Conservation (phyloP, 2,329 filamentous ascomycete genomes). For the Blumeria hordei region DNA sequence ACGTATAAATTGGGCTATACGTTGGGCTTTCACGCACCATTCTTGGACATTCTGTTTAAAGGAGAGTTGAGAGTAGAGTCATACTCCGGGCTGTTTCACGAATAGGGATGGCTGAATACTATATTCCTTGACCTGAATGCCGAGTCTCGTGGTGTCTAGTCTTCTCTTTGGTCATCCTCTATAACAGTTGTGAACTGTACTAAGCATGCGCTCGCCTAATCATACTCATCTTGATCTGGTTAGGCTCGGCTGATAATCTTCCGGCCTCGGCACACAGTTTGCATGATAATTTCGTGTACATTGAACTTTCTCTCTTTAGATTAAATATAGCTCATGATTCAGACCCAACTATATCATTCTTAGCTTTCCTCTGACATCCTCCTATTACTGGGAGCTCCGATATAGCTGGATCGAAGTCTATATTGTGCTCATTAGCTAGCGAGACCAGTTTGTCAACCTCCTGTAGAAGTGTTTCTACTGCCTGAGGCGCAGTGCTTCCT, state of each 20-base stretch:
- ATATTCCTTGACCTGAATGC: background rate
- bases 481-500: background rate
- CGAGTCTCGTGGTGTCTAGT: background rate
- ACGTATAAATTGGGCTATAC: background rate
- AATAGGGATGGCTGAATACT: background rate
- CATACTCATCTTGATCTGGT: too few species aligned
- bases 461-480: background rate
- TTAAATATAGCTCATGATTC: too few species aligned
- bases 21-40: background rate
- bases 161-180: background rate
- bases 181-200: too few species aligned
- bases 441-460: background rate
- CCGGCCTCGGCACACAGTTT: too few species aligned
- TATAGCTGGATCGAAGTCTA: background rate
- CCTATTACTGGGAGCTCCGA: background rate
- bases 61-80: background rate
- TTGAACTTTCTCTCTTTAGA: too few species aligned
- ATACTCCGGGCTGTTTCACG: background rate
- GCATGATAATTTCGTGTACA: too few species aligned
- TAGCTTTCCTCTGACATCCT: too few species aligned
- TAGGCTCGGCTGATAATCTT: too few species aligned
- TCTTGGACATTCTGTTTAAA: background rate
- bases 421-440: background rate
- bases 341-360: too few species aligned
- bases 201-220: too few species aligned